A percentile compares a stretch with the other conserved stretches of the same genome.
Evolutionary conservation across 2,329 filamentous ascomycete species (phyloP).

Genomic region (Elsinoe australis): DNA sequence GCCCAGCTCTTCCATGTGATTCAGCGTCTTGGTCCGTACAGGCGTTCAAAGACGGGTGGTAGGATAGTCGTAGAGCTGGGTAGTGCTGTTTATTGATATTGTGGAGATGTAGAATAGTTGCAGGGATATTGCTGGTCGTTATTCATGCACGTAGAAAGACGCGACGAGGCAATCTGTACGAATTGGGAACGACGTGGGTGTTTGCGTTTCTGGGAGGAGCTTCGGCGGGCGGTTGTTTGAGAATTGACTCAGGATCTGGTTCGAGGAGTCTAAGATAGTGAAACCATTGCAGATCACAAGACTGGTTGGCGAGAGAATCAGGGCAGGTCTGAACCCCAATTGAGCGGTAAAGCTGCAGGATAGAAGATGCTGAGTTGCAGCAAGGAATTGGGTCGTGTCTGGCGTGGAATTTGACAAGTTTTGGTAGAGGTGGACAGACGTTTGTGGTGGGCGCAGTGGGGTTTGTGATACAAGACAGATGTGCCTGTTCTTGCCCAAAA

Average conservation of each 20-base stretch:
- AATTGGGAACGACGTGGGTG: conserved; percentile 13
- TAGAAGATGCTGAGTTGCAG: not conserved
- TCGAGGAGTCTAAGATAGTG: not conserved
- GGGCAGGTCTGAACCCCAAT: not conserved
- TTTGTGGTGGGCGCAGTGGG: too few species aligned
- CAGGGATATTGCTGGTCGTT: not conserved
- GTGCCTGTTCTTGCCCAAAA: too few species aligned
- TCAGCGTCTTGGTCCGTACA: not conserved
- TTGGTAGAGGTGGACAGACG: too few species aligned
- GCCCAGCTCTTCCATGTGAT: conserved; percentile 15
- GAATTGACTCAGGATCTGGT: conserved; percentile 8
- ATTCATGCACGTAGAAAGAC: not conserved
- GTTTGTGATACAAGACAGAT: too few species aligned
- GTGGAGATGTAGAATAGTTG: conserved; percentile 1
- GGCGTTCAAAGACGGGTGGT: too few species aligned
- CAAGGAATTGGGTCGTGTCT: too few species aligned
- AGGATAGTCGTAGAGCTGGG: not conserved
- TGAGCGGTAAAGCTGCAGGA: not conserved
- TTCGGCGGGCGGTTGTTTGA: conserved; percentile 10
- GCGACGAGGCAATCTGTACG: conserved; percentile 3
- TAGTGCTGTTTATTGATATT: not conserved
- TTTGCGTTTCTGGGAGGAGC: not conserved
- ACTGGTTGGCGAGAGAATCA: conserved; percentile 8
- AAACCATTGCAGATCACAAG: conserved; percentile 15
- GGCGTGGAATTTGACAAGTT: too few species aligned